Conservation (phyloP, 495 filamentous ascomycete species). For the Parathielavia appendiculata region DNA sequence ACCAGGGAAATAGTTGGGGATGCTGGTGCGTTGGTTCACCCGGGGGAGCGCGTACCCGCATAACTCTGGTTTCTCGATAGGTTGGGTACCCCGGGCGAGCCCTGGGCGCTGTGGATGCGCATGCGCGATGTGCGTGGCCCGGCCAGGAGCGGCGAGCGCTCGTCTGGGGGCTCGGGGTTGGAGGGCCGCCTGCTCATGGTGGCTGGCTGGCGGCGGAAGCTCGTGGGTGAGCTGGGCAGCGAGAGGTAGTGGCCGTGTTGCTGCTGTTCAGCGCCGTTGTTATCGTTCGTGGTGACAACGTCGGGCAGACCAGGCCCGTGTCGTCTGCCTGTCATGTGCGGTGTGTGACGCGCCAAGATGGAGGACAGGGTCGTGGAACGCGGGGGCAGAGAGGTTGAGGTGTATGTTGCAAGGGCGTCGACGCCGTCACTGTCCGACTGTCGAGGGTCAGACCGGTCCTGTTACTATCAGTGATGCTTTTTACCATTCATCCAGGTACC, state of each 20-base stretch:
- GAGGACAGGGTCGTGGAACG: not conserved
- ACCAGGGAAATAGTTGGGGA: not conserved
- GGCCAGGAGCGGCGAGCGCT: constrained; percentile 43
- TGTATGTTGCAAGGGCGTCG: not conserved
- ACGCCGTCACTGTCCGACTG: constrained; percentile 5
- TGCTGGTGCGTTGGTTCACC: too few relatives aligned
- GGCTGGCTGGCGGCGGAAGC: constrained; percentile 23
- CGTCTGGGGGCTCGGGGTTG: constrained; percentile 38
- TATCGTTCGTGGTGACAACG: not conserved
- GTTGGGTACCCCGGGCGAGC: constrained; percentile 34
- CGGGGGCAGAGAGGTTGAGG: not conserved
- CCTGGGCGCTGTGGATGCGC: constrained; percentile 39
- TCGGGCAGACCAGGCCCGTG: constrained; percentile 26
- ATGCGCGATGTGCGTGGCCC: constrained; percentile 37
- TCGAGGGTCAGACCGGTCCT: not conserved
- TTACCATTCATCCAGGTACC: not conserved
- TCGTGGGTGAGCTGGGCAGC: constrained; percentile 30
- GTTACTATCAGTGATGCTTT: not conserved
- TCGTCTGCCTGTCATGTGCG: constrained; percentile 24
- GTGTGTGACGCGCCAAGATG: not conserved
- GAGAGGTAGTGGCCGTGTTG: constrained; percentile 24
- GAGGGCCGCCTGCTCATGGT: constrained; percentile 30
- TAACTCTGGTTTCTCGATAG: constrained; percentile 48
- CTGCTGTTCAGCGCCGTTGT: constrained; percentile 13
- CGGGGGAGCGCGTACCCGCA: constrained; percentile 42